Percentiles rank a stretch among this genome's conserved stretches.
Evolutionary conservation across 2,329 filamentous ascomycete species (phyloP).

Genomic region (Elsinoe perseae): DNA sequence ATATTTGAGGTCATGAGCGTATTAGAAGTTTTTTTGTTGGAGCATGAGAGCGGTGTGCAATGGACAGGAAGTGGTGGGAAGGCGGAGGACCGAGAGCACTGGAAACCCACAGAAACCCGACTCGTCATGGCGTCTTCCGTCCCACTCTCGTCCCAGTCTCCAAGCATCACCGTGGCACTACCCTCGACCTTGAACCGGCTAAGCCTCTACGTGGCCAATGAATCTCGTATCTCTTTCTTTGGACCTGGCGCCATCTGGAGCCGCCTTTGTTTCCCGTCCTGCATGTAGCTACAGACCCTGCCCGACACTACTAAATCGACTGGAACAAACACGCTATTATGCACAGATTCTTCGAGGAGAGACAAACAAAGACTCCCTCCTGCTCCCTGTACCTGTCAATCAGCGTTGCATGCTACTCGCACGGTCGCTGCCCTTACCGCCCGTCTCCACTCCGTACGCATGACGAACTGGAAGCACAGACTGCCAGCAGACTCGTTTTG

Average conservation of each 20-base stretch:
- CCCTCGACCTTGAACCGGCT: neutral
- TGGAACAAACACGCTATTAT: neutral
- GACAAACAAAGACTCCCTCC: constrained; percentile 1
- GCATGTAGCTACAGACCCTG: neutral
- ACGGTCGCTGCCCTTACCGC: constrained; percentile 6
- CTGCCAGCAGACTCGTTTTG: neutral
- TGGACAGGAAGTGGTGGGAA: neutral
- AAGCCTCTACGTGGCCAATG: neutral
- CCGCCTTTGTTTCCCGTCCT: neutral
- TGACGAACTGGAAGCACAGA: constrained; percentile 12
- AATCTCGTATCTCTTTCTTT: neutral
- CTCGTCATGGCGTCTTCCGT: neutral
- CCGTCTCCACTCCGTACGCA: neutral
- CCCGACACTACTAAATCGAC: neutral
- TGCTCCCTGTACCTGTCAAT: constrained; percentile 1
- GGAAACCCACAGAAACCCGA: neutral
- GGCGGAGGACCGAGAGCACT: neutral
- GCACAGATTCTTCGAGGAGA: neutral
- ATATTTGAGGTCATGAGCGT: constrained; percentile 6
- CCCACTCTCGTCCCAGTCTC: neutral
- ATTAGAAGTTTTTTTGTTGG: neutral
- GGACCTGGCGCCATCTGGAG: neutral
- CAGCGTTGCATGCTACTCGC: neutral
- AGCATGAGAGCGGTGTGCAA: neutral
- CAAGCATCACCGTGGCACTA: too few relatives aligned